Evolutionary conservation across 805 yeast species (phyloP).

Genomic region (Saturnispora silvae): DNA sequence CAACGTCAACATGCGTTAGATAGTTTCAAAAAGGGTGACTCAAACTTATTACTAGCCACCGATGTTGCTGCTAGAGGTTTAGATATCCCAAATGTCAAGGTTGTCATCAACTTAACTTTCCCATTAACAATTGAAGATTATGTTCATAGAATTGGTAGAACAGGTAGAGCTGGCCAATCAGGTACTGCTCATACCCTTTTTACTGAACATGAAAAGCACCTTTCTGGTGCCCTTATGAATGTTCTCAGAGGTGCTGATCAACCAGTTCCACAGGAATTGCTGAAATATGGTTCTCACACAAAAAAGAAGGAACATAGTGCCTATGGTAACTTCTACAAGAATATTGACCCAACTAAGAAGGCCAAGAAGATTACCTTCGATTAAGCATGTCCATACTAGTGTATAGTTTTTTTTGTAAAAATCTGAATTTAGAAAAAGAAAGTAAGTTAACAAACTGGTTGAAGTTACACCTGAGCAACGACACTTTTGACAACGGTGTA

Average conservation of each 20-base stretch:
- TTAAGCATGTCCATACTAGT: slow-evolving; percentile 15
- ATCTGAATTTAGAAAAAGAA: too few relatives aligned
- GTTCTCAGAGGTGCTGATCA: slow-evolving; percentile 90
- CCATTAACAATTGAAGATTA: slow-evolving; percentile 93
- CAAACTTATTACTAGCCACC: slow-evolving; percentile 78
- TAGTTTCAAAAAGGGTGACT: slow-evolving; percentile 71
- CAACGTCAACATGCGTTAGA: slow-evolving; percentile 86
- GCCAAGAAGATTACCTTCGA: slow-evolving; percentile 88
- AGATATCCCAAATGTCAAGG: slow-evolving; percentile 94
- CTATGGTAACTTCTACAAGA: slow-evolving; percentile 96
- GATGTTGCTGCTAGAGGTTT: slow-evolving; percentile 98
- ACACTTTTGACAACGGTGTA: slow-evolving; percentile 54
- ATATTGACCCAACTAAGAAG: slow-evolving; percentile 73
- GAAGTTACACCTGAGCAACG: slow-evolving; percentile 29
- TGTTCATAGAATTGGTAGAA: slow-evolving; percentile 93
- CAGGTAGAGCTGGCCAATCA: slow-evolving; percentile 89
- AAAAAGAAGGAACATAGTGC: slow-evolving; percentile 96
- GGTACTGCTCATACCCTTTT: slow-evolving; percentile 94
- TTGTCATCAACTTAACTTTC: slow-evolving; percentile 89
- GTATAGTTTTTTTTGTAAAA: slow-evolving; percentile 1
- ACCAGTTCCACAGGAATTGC: slow-evolving; percentile 87
- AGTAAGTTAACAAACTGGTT: not conserved
- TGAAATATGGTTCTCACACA: slow-evolving; percentile 95
- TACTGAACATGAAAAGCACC: slow-evolving; percentile 93
- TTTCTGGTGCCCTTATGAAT: slow-evolving; percentile 88